phyloP scores from a whole-genome alignment of 805 yeast species.

The Wickerhamiella spandovensis region DNA sequence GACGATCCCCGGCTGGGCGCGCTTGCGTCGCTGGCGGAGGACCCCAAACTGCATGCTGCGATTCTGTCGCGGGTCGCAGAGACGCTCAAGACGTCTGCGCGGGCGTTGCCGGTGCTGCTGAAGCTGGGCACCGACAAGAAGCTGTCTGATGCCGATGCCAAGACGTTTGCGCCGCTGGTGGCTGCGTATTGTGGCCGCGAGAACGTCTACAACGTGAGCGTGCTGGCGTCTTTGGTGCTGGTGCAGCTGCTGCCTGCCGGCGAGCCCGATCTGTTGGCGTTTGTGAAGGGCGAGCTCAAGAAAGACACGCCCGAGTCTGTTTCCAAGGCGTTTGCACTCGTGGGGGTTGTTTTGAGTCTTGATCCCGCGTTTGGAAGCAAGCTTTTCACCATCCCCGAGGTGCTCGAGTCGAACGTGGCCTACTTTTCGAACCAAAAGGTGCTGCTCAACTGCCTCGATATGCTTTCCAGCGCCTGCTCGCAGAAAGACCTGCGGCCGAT shows the following conservation, averaged over 20 bases:
- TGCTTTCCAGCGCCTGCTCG: conserved; percentile 26
- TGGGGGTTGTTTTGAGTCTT: conserved; percentile 19
- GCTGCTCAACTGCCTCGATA: conserved; percentile 19
- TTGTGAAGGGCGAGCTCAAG: background rate
- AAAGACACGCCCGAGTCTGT: background rate
- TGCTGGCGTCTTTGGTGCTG: conserved; percentile 4
- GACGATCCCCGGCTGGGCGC: conserved; percentile 15
- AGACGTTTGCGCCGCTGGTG: conserved; percentile 5
- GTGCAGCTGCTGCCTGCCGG: conserved; percentile 1
- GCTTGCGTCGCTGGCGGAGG: conserved; percentile 14
- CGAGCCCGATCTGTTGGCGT: conserved; percentile 1
- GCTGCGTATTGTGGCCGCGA: conserved; percentile 1
- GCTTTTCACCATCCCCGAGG: conserved; percentile 17
- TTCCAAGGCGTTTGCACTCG: conserved; percentile 18
- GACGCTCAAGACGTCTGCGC: conserved; percentile 6
- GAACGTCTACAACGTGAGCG: conserved; percentile 1
- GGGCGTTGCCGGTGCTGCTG: background rate
- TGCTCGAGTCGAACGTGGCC: conserved; percentile 8
- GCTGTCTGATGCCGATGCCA: background rate
- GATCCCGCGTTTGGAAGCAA: conserved; percentile 17
- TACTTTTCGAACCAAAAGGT: conserved; percentile 13
- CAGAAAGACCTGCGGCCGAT: conserved; percentile 20
- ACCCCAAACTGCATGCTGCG: background rate
- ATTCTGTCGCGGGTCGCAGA: background rate
- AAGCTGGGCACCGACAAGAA: background rate